Percentiles rank a stretch among this genome's conserved stretches.
Evolutionary conservation across 192 early-diverging fungal species (phyloP).

Genomic region (Allomyces macrogynus): DNA sequence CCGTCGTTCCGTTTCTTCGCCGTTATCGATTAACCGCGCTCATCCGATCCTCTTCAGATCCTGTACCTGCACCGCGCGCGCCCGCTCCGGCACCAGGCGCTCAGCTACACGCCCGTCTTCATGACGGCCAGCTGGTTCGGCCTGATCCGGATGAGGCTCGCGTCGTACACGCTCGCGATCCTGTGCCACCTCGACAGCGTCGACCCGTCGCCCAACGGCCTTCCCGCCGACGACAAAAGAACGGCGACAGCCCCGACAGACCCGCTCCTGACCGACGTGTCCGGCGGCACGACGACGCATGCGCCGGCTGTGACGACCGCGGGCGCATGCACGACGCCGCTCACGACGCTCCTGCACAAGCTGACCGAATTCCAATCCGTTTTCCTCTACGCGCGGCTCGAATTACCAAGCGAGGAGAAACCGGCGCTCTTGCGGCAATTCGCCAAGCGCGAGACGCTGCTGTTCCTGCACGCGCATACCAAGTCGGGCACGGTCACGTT

Average conservation of each 20-base stretch:
- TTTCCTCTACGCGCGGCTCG: background rate
- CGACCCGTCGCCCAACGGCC: background rate
- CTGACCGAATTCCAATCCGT: slow-evolving; percentile 21
- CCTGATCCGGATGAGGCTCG: slow-evolving; percentile 27
- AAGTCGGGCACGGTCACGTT: slow-evolving; percentile 35
- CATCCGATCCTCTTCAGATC: slow-evolving; percentile 15
- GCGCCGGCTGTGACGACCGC: background rate
- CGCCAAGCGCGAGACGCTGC: slow-evolving; percentile 39
- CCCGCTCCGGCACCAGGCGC: slow-evolving; percentile 15
- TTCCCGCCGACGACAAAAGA: background rate
- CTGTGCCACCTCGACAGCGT: slow-evolving; percentile 22
- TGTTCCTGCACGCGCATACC: slow-evolving; percentile 39
- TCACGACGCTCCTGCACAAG: slow-evolving; percentile 13
- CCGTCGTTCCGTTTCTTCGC: no score
- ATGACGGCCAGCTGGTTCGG: slow-evolving; percentile 25
- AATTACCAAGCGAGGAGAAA: slow-evolving; percentile 14
- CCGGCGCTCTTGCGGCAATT: slow-evolving; percentile 32
- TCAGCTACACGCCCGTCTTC: slow-evolving; percentile 31
- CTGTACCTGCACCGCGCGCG: slow-evolving; percentile 30
- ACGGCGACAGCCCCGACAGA: no score
- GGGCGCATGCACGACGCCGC: slow-evolving; percentile 8
- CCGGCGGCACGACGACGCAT: background rate
- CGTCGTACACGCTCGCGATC: slow-evolving; percentile 25
- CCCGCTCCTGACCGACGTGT: background rate
- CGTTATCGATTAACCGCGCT: no score